Evolutionary conservation across 2,329 filamentous ascomycete genomes (phyloP).

Genomic region (Neonectria hederae): DNA sequence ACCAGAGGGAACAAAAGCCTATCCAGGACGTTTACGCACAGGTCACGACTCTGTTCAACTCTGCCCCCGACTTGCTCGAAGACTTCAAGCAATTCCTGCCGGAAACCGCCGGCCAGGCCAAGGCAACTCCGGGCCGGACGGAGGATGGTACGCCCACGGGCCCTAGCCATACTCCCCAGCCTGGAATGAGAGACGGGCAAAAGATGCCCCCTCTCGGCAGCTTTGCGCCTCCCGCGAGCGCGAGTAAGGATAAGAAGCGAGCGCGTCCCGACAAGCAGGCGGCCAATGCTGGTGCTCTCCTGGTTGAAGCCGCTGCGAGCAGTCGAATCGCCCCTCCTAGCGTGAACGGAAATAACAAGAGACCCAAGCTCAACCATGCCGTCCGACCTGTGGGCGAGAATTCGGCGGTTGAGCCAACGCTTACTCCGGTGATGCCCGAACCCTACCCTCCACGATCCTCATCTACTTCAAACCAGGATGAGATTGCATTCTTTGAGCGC

Average conservation of each 20-base stretch:
- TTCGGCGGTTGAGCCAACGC: slow-evolving; percentile 79
- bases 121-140: slow-evolving; percentile 63
- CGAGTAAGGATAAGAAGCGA: slow-evolving; percentile 92
- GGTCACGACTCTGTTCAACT: slow-evolving; percentile 92
- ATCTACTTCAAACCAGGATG: slow-evolving; percentile 80
- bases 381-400: slow-evolving; percentile 68
- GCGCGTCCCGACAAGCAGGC: slow-evolving; percentile 68
- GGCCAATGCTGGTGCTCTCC: slow-evolving; percentile 58
- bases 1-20: slow-evolving; percentile 96
- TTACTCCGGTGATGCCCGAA: slow-evolving; percentile 88
- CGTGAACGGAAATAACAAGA: slow-evolving; percentile 67
- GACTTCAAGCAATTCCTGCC: slow-evolving; percentile 99
- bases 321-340: slow-evolving; percentile 44
- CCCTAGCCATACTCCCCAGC: slow-evolving; percentile 65
- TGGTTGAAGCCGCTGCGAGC: slow-evolving; percentile 54
- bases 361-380: slow-evolving; percentile 78
- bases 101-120: slow-evolving; percentile 74
- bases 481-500: slow-evolving; percentile 92
- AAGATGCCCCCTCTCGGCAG: slow-evolving; percentile 95
- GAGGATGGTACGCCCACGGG: slow-evolving; percentile 61
- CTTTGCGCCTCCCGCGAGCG: slow-evolving; percentile 84
- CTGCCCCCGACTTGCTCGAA: slow-evolving; percentile 91
- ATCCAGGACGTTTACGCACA: slow-evolving; percentile 99
- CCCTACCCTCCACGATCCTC: slow-evolving; percentile 82
- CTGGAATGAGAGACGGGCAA: slow-evolving; percentile 66